These are phyloP conservation scores for Microbotryum violaceum DNA, from an alignment of 1,284 basidiomycete genomes.

Conservation along the genomic window DNA sequence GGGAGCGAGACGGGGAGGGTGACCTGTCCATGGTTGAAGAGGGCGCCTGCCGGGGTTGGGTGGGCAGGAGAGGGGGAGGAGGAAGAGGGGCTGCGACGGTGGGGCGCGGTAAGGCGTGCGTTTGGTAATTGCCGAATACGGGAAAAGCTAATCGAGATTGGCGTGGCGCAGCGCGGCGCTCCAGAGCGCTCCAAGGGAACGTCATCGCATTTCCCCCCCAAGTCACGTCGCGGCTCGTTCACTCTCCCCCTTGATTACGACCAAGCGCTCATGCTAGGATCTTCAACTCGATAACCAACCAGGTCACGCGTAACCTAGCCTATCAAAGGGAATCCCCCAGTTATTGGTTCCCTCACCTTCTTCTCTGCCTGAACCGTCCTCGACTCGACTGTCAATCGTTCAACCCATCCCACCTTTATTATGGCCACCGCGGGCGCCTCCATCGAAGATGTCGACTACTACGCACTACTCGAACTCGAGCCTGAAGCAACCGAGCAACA, in stretches of 20 bases:
- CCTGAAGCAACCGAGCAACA: conserved; percentile 28
- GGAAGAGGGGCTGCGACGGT: too few species aligned
- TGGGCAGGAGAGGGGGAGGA: too few species aligned
- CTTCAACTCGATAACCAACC: neutral
- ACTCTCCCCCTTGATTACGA: neutral
- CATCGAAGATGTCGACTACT: conserved; percentile 30
- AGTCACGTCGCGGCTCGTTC: neutral
- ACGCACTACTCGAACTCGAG: conserved; percentile 23
- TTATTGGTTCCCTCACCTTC: neutral
- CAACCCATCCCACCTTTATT: too few species aligned
- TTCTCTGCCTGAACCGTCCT: neutral
- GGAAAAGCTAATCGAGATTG: neutral
- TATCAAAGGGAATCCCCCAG: too few species aligned
- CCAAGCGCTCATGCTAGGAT: neutral
- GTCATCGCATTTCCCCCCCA: too few species aligned
- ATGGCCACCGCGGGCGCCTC: neutral
- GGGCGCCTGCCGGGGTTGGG: too few species aligned
- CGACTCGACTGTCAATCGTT: neutral
- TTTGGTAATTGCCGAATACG: neutral
- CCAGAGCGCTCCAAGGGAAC: too few species aligned
- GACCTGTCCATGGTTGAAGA: too few species aligned
- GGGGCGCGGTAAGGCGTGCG: too few species aligned
- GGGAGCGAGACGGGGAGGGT: too few species aligned
- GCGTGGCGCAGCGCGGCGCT: too few species aligned
- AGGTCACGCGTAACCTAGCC: too few species aligned